Evolutionary conservation across 148 eudicot genomes (phyloP).

Genomic region (Linanthus parryae): DNA sequence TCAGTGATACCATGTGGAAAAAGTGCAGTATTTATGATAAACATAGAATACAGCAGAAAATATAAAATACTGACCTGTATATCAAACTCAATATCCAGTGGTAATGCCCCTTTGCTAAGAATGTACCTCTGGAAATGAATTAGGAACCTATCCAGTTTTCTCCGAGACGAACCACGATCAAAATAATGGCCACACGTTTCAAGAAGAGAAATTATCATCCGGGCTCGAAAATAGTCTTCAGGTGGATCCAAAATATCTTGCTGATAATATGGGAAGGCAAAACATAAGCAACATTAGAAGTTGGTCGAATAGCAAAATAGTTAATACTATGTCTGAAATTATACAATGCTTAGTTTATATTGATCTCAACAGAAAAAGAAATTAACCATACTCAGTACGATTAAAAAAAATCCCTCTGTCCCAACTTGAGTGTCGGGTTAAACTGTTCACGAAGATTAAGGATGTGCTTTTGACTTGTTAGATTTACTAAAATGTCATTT

Average conservation of each 20-base stretch:
- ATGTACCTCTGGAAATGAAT: constrained; percentile 86
- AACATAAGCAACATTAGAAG: neutral
- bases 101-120: constrained; percentile 75
- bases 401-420: no score
- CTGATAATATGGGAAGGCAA: constrained; percentile 24
- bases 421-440: no score
- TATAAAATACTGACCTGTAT: constrained; percentile 58
- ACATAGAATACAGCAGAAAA: constrained; percentile 7
- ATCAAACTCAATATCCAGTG: constrained; percentile 96
- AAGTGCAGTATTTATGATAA: no score
- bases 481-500: no score
- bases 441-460: no score
- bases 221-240: constrained; percentile 87
- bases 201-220: constrained; percentile 85
- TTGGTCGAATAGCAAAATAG: neutral
- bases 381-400: no score
- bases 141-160: constrained; percentile 87
- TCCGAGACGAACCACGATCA: constrained; percentile 88
- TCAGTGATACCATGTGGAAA: no score
- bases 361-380: no score
- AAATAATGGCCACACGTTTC: constrained; percentile 98
- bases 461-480: no score
- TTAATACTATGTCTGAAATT: no score
- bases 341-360: no score
- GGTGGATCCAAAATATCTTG: constrained; percentile 92